These are phyloP conservation scores for Chytriomyces hyalinus DNA, from an alignment of 192 early-diverging fungal species.

Conservation along the genomic window DNA sequence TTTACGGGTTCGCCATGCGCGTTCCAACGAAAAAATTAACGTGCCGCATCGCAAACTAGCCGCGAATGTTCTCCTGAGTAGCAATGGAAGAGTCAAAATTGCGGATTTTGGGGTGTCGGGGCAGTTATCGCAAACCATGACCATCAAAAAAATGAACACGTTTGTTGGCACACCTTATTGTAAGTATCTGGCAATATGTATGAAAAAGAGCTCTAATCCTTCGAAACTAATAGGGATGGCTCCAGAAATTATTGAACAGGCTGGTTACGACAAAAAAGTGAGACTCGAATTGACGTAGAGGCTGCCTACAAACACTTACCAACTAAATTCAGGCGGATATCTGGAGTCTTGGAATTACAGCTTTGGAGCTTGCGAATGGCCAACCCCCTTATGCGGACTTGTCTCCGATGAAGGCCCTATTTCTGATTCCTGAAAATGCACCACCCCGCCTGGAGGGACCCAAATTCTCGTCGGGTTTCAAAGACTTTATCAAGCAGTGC, in stretches of 20 bases:
- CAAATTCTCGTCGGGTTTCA: constrained; percentile 78
- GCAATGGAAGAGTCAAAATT: constrained; percentile 86
- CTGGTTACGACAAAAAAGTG: constrained; percentile 89
- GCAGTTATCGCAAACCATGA: constrained; percentile 87
- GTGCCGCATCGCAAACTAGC: constrained; percentile 40
- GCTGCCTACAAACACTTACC: not conserved
- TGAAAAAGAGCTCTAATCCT: not conserved
- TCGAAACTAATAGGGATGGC: constrained; percentile 69
- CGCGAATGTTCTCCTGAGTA: constrained; percentile 80
- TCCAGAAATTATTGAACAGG: constrained; percentile 92
- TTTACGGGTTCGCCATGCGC: not conserved
- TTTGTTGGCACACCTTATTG: constrained; percentile 94
- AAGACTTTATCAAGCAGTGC: constrained; percentile 88
- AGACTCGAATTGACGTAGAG: constrained; percentile 3
- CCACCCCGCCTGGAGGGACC: constrained; percentile 78
- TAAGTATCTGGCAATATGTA: constrained; percentile 50
- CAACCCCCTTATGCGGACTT: constrained; percentile 89
- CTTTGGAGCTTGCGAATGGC: constrained; percentile 93
- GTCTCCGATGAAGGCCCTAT: constrained; percentile 90
- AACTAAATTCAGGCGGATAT: constrained; percentile 81
- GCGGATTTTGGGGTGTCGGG: constrained; percentile 99
- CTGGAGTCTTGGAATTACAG: constrained; percentile 97
- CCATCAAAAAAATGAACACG: constrained; percentile 83
- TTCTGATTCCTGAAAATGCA: constrained; percentile 89
- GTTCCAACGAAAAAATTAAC: too few relatives aligned